Percentiles rank a stretch among this genome's conserved stretches.
These are phyloP conservation scores for Metschnikowia amazonensis DNA, from an alignment of 805 yeast species.

Conservation along the genomic window DNA sequence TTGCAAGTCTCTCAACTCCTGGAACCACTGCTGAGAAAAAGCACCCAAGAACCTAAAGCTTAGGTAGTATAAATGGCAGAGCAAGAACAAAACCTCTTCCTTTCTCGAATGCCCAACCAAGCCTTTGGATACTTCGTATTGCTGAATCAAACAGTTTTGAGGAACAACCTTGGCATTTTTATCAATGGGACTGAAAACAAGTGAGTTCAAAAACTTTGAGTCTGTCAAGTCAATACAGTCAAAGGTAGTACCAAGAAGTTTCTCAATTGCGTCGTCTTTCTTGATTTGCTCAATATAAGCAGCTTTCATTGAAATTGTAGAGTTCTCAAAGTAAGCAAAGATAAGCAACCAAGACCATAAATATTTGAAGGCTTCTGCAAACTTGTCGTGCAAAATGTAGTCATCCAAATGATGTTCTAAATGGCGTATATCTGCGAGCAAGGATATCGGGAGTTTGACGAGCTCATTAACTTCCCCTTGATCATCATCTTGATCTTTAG, in stretches of 20 bases:
- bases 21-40: conserved; percentile 63
- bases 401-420: conserved; percentile 27
- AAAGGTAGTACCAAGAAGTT: conserved; percentile 57
- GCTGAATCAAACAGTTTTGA: conserved; percentile 18
- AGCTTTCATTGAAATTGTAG: conserved; percentile 61
- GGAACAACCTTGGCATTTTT: conserved; percentile 14
- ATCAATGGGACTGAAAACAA: conserved; percentile 16
- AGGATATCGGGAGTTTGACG: conserved; percentile 37
- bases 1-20: conserved; percentile 63
- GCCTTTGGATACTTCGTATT: conserved; percentile 22
- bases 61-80: conserved; percentile 50
- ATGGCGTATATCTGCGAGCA: conserved; percentile 34
- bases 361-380: conserved; percentile 33
- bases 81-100: conserved; percentile 37
- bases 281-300: conserved; percentile 58
- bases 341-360: conserved; percentile 69
- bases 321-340: conserved; percentile 56
- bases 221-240: conserved; percentile 46
- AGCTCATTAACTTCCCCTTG: conserved; percentile 10
- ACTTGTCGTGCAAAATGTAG: conserved; percentile 9
- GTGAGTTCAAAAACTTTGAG: conserved; percentile 19
- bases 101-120: conserved; percentile 19
- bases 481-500: conserved; percentile 25
- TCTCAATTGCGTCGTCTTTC: conserved; percentile 38
- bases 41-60: conserved; percentile 53